These are phyloP conservation scores for Sclerotinia trifoliorum DNA, from an alignment of 2,329 filamentous ascomycete species.

Conservation along the genomic window DNA sequence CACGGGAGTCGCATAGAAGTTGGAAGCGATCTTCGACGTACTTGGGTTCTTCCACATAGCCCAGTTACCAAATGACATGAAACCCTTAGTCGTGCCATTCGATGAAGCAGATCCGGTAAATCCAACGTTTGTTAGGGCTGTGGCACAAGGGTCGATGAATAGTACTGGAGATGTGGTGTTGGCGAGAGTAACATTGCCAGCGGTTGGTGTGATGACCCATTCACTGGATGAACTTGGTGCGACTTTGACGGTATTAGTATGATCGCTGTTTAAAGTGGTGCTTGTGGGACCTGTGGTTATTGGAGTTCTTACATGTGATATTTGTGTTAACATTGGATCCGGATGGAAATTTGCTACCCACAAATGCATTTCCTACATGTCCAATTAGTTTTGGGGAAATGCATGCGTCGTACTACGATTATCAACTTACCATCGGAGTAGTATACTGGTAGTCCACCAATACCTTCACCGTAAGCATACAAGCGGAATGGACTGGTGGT, in stretches of 20 bases:
- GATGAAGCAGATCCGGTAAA: neutral
- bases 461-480: constrained; percentile 19
- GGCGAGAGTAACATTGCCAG: neutral
- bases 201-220: constrained; percentile 18
- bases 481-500: neutral
- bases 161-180: neutral
- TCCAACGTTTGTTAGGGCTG: neutral
- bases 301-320: constrained; percentile 11
- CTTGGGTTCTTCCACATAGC: constrained; percentile 5
- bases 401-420: neutral
- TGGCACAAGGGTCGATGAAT: neutral
- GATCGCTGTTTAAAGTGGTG: neutral
- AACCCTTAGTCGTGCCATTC: neutral
- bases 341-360: neutral
- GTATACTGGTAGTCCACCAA: constrained; percentile 18
- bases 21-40: neutral
- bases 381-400: neutral
- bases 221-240: neutral
- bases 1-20: constrained; percentile 15
- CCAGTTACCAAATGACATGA: constrained; percentile 9
- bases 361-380: constrained; percentile 8
- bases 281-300: neutral
- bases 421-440: constrained; percentile 16
- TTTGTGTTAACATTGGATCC: constrained; percentile 12
- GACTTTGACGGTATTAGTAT: constrained; percentile 1